Evolutionary conservation across 2,329 filamentous ascomycete genomes (phyloP), one percentile per base, ranked within the genome.

Genomic region (Talaromyces sp.): DNA sequence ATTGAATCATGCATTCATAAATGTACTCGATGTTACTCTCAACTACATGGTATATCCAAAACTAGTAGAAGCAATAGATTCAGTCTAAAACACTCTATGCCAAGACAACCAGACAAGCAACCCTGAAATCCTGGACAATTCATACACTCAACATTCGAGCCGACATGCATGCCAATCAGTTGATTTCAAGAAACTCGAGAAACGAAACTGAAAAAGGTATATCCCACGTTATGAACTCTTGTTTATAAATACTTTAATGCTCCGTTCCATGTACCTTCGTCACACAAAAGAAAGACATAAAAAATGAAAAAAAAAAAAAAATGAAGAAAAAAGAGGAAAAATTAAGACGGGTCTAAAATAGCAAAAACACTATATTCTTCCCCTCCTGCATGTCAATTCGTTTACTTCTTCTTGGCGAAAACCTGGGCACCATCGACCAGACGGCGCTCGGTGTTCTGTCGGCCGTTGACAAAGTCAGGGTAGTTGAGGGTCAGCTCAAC

Each of bases 401-500:
- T 62, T 62, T 62, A 62, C 60, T 62, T 62, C 67, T 74, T 81
- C 75, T 83, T 80, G 71, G 74, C 75, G 60, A 86, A 86, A 61
- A 79, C 72, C 75, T 87, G 85, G 55, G 83, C 83, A 67, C 85
- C 85, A 60, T 88, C 86, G 52, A 84, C 80, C 64, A 88, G 77
- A 65, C 86, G 80, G 64, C 86, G 78, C 80, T 88, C 86, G 60
- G 73, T 80, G 78, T 88, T 88, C 72, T 82, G 77, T 66, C 86
- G 78, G 62, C 82, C 81, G 73, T 97, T 97, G 82, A 97, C 92
- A 74, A 96, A 96, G 80, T 96, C 92, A 63, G 93, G 93, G 83
- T 96, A 95, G 85, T 96, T 96, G 74, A 97, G 86, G 33, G 93
- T 96, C 72, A 96, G 81, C 84, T 97, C 93, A 53, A 93, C 90